Conservation (phyloP, 2,329 filamentous ascomycete genomes). For the Aspergillus nomiae region DNA sequence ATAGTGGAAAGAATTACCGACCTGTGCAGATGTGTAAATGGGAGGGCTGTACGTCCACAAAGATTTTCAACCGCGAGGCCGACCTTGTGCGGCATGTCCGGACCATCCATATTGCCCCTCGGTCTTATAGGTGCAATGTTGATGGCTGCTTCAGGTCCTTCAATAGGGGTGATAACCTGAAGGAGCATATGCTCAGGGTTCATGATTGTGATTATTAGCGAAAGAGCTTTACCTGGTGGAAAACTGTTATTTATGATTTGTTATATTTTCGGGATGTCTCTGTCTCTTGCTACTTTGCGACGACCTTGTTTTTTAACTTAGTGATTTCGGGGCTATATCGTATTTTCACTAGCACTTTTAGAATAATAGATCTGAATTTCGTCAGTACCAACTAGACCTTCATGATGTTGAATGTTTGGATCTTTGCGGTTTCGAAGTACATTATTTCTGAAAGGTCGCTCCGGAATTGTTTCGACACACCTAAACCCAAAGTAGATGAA, state of each 20-base stretch:
- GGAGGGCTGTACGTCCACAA: constrained; percentile 7
- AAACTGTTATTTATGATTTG: neutral
- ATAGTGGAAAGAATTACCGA: neutral
- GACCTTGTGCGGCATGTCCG: constrained; percentile 5
- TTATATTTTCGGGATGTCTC: neutral
- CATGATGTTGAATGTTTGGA: too few relatives aligned
- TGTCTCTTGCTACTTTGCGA: neutral
- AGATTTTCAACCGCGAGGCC: neutral
- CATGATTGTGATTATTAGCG: neutral
- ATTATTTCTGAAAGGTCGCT: too few relatives aligned
- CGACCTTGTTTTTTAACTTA: too few relatives aligned
- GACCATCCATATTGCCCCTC: neutral
- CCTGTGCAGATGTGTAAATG: neutral
- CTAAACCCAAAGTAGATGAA: too few relatives aligned
- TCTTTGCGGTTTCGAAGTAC: too few relatives aligned
- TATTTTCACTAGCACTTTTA: too few relatives aligned
- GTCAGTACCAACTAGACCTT: too few relatives aligned
- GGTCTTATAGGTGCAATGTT: neutral
- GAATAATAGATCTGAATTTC: too few relatives aligned
- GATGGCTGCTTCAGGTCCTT: neutral
- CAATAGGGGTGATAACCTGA: constrained; percentile 4
- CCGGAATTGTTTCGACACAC: too few relatives aligned
- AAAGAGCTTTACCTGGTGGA: neutral
- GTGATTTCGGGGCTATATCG: too few relatives aligned
- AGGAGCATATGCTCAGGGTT: neutral